Conservation (phyloP, 805 yeast genomes). For the Sugiyamaella boreocaroliniensis region DNA sequence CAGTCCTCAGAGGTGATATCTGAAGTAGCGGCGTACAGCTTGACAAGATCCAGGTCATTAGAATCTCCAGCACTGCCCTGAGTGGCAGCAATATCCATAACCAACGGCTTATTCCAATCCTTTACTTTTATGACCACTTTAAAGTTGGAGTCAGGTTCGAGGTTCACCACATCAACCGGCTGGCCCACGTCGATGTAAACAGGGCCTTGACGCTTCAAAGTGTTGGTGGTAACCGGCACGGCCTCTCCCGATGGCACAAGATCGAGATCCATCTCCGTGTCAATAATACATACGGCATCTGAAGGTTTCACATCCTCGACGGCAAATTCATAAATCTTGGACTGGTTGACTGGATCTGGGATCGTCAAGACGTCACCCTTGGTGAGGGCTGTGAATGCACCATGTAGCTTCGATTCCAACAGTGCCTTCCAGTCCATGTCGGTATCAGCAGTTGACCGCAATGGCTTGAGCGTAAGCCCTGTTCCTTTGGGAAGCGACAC, state of each 20-base stretch:
- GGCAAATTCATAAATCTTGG: constrained; percentile 21
- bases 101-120: neutral
- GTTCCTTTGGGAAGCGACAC: constrained; percentile 42
- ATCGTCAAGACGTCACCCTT: constrained; percentile 36
- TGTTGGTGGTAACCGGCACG: neutral
- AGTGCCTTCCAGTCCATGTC: constrained; percentile 46
- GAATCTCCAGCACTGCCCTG: neutral
- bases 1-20: constrained; percentile 10
- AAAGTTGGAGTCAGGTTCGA: constrained; percentile 25
- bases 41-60: neutral
- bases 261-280: constrained; percentile 46
- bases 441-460: constrained; percentile 25
- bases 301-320: constrained; percentile 39
- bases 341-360: constrained; percentile 22
- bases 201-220: neutral
- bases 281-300: constrained; percentile 45
- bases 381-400: constrained; percentile 44
- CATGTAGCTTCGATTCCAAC: constrained; percentile 44
- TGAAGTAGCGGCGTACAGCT: neutral
- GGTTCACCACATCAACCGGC: constrained; percentile 26
- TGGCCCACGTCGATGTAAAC: neutral
- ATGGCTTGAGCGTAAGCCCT: constrained; percentile 38
- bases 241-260: constrained; percentile 28
- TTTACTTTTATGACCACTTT: neutral
- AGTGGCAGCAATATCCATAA: neutral